Base-by-base conservation (phyloP, 129 eudicot genomes). In the Silybum marianum region DNA sequence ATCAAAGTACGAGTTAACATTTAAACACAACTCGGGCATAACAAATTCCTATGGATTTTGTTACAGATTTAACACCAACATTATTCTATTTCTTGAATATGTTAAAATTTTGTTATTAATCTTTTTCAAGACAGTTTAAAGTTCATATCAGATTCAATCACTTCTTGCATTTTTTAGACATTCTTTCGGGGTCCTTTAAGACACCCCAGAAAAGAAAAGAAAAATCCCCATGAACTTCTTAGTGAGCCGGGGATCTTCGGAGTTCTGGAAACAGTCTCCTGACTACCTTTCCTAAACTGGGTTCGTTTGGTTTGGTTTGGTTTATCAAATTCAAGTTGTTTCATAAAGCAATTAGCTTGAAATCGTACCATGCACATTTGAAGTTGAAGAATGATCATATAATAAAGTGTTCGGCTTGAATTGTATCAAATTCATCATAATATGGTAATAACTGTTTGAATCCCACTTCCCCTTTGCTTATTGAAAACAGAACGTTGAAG, bases 121-220 rank as follows among this genome's bases (percentile, higher is more conserved):
- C 19, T 51, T 12, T 51, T 51, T 18, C n/a, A 4, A 22, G 19
- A 18, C 7, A 26, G 28, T 72, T 18, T n/a, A 14, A 12, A 23
- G 4, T 24, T 32, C 34, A 72, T 58, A 77, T n/a, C 54, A 24
- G 34, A 80, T 60, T 80, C 6, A 39, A 38, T 78, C 48, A 40
- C 12, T 9, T 6, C 9, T 39, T 40, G 48, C 48, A 9, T 9
- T 10, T 44, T 44, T 44, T 10, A 11, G 54, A 44, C 16, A 44
- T 11, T 44, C 54, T 44, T 44, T 44, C 4, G 16, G 54, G 54
- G 16, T 44, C 54, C 54, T 44, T 11, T 44, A 11, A 44, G 54
- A 11, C 54, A 44, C 16, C 54, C 54, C 16, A 9, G 13, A 40
- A 40, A 28, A 28, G 2, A 26, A 2, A 26, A 36, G 2, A 7